Percentiles rank a stretch among this genome's conserved stretches.
Conservation (phyloP, 1,284 basidiomycete genomes). For the Cryptococcus sp. region DNA sequence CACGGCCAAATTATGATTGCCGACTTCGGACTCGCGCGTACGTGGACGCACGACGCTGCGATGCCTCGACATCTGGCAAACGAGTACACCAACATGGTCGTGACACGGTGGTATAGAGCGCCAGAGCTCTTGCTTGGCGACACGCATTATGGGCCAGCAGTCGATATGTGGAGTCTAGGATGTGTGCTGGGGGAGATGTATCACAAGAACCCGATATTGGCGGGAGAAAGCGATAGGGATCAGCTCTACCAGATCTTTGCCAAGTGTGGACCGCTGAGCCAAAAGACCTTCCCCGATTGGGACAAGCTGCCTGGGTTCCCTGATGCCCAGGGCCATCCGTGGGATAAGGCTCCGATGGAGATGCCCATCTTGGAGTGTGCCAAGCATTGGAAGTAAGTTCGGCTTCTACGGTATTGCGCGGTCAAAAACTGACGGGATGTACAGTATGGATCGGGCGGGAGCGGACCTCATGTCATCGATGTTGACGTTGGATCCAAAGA, state of each 20-base stretch:
- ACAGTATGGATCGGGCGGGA: constrained; percentile 42
- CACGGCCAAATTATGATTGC: constrained; percentile 82
- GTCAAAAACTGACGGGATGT: constrained; percentile 4
- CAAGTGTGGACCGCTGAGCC: constrained; percentile 83
- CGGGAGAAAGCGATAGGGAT: constrained; percentile 83
- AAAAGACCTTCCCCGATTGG: constrained; percentile 73
- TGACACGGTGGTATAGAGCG: constrained; percentile 98
- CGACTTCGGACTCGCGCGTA: constrained; percentile 92
- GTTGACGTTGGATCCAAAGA: constrained; percentile 58
- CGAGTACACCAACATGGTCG: constrained; percentile 94
- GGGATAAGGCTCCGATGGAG: constrained; percentile 37
- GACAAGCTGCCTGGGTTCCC: constrained; percentile 77
- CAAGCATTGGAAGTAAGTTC: constrained; percentile 38
- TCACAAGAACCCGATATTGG: constrained; percentile 79
- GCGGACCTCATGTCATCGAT: constrained; percentile 56
- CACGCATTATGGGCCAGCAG: constrained; percentile 84
- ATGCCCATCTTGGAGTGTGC: constrained; percentile 29
- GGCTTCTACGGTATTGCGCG: background rate
- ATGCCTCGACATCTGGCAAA: constrained; percentile 54
- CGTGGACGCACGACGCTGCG: constrained; percentile 56
- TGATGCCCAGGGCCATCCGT: constrained; percentile 56
- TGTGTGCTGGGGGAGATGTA: constrained; percentile 98
- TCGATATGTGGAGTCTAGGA: constrained; percentile 99
- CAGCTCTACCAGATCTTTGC: constrained; percentile 88
- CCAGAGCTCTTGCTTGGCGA: constrained; percentile 92